Evolutionary conservation across 2,329 filamentous ascomycete species (phyloP), one percentile per base, ranked within the genome.

Genomic region (Nannizziopsis arthrosporioides): DNA sequence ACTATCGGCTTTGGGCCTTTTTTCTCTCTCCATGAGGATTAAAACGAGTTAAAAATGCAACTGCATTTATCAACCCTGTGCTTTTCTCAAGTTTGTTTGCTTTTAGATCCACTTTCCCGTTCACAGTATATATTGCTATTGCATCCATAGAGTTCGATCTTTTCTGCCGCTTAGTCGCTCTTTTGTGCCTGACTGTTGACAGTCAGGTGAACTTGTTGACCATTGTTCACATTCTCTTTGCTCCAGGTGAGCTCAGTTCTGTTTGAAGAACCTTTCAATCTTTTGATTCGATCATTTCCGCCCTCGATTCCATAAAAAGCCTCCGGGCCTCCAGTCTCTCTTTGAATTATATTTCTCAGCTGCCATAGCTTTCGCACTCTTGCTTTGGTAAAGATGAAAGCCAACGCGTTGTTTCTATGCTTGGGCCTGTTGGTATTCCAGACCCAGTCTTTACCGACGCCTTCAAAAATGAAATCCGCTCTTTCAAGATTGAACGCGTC

Each of bases 401-500:
- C 44, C 41, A n/a, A 53, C 44, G 51, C 54, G 18, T 43, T 51
- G 14, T 51, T 60, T n/a, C 49, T 61, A 19, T 51, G 55, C 15
- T 38, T 59, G 11, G 39, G 47, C 51, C 60, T 62, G 44, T 50
- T 70, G 48, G 56, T 62, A 39, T 59, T 58, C 19, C 52, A 59
- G 14, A 62, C 30, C 36, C 2, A 32, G 18, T 32, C 47, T 22
- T 41, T 38, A 17, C 67, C 68, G 8, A 59, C 62, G 19, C 50
- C 44, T 4, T 48, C 18, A 46, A 54, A 42, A 45, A 51, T 45
- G 46, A 62, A 54, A 59, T 61, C 54, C 60, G 63, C 48, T 78
- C 77, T 6, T 84, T 83, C 68, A 77, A 74, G 60, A 73, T 84
- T 31, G 72, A 77, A 44, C 72, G 80, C 32, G 66, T 76, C 41